Evolutionary conservation across 2,329 filamentous ascomycete species (phyloP).

Genomic region (Diplodia seriata): DNA sequence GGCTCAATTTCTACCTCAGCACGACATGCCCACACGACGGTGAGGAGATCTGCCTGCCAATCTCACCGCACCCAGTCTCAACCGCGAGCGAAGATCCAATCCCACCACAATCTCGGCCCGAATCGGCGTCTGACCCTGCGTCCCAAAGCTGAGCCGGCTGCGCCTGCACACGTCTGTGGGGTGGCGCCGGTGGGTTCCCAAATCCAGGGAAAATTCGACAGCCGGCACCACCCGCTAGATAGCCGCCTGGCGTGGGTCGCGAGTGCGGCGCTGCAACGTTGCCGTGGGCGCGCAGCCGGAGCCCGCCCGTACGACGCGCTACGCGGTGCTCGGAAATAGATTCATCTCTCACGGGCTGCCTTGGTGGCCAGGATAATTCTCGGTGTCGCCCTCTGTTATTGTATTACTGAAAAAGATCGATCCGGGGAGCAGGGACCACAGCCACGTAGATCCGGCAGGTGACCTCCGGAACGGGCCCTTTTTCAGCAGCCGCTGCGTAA

Average conservation of each 20-base stretch:
- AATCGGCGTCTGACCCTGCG: slow-evolving; percentile 23
- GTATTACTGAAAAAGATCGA: slow-evolving; percentile 16
- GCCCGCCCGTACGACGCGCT: slow-evolving; percentile 4
- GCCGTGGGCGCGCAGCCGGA: slow-evolving; percentile 5
- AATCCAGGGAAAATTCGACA: slow-evolving; percentile 25
- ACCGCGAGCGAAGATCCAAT: slow-evolving; percentile 32
- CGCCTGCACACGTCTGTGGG: slow-evolving; percentile 17
- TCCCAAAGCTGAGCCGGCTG: slow-evolving; percentile 23
- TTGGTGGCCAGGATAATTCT: slow-evolving; percentile 18
- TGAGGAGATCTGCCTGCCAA: slow-evolving; percentile 28
- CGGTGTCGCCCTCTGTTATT: slow-evolving; percentile 14
- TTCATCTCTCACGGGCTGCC: background rate
- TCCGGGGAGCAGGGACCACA: slow-evolving; percentile 22
- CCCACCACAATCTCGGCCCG: slow-evolving; percentile 32
- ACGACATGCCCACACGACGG: slow-evolving; percentile 6
- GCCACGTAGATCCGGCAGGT: slow-evolving; percentile 28
- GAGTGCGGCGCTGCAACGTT: slow-evolving; percentile 14
- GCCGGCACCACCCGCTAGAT: slow-evolving; percentile 27
- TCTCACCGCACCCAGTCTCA: slow-evolving; percentile 30
- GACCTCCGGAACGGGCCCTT: slow-evolving; percentile 25
- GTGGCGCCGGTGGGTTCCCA: slow-evolving; percentile 7
- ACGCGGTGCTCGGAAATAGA: slow-evolving; percentile 11
- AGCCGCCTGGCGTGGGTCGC: slow-evolving; percentile 23
- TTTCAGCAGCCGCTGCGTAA: slow-evolving; percentile 4
- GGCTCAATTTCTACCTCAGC: slow-evolving; percentile 28